phyloP scores from a whole-genome alignment of 2,329 filamentous ascomycete genomes.

The Paraphoma chrysanthemicola region DNA sequence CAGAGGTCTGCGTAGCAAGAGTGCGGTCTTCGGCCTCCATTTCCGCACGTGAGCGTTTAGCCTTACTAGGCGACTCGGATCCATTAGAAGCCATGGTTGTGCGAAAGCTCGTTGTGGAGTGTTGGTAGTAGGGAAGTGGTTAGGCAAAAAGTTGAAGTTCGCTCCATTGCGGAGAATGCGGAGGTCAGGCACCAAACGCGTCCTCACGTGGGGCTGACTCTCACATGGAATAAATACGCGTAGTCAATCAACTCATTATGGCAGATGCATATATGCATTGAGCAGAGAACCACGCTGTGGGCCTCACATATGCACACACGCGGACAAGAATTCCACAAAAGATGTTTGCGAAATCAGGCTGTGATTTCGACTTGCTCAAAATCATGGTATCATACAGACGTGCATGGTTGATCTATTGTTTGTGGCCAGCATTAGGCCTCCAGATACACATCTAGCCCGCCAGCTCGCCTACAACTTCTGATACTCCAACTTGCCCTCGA shows the following conservation, averaged over 20 bases:
- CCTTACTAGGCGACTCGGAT: constrained; percentile 32
- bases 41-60: constrained; percentile 33
- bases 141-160: constrained; percentile 2
- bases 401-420: constrained; percentile 23
- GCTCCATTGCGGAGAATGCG: neutral
- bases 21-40: constrained; percentile 28
- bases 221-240: neutral
- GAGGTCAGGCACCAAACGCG: neutral
- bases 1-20: constrained; percentile 11
- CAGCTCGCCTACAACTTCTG: constrained; percentile 75
- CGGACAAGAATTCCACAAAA: no score
- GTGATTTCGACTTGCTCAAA: neutral
- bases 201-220: neutral
- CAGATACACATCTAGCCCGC: neutral
- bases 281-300: no score
- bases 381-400: constrained; percentile 31
- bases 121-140: constrained; percentile 1
- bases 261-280: no score
- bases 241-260: neutral
- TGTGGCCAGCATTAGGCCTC: constrained; percentile 21
- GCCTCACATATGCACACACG: no score
- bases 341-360: neutral
- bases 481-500: constrained; percentile 98
- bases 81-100: constrained; percentile 17
- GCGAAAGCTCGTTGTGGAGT: neutral